Evolutionary conservation across 2,329 filamentous ascomycete genomes (phyloP), one percentile per base, ranked within the genome.

Genomic region (Aspergillus sp.): DNA sequence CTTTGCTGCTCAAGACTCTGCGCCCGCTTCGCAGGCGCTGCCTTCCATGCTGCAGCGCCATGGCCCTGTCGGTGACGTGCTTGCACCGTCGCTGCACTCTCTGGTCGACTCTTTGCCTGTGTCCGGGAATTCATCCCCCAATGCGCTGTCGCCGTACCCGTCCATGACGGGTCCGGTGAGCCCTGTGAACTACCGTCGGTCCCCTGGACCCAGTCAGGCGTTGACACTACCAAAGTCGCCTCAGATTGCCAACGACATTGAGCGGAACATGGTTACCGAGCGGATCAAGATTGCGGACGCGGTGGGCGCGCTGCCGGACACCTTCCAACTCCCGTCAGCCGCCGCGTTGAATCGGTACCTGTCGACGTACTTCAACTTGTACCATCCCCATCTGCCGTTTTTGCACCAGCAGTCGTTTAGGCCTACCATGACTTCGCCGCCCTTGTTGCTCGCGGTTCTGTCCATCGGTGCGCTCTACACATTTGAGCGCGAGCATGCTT

Each of bases 401-500:
- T 63, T 98, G 55, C 91, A 98, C 54, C 88, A 89, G 27, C 77
- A 84, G 11, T 93, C 91, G 0, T 96, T 96, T 64, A 75, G 79
- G 43, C 84, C 88, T 3, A 81, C 82, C 4, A 72, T 80, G 45
- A 75, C 82, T 4, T 85, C 89, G 28, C 80, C 89, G 8, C 80
- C 91, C 13, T 68, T 98, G 6, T 68, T 98, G 19, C 72, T 96
- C 26, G 86, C 88, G 1, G 85, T 95, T 11, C 69, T 98, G 32
- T 96, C 91, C 15, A 95, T 98, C 41, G 91, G 91, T 49, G 89
- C 91, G 7, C 68, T 98, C 13, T 96, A 96, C 62, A 89, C 89
- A 11, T 96, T 96, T 57, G 89, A 96, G 53, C 86, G 94, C 55
- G 89, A 96, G 49, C 84, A 94, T 57, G 91, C 91, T 0, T 96